Conservation (phyloP, 2,329 filamentous ascomycete genomes). For the Epichloe gansuensis region DNA sequence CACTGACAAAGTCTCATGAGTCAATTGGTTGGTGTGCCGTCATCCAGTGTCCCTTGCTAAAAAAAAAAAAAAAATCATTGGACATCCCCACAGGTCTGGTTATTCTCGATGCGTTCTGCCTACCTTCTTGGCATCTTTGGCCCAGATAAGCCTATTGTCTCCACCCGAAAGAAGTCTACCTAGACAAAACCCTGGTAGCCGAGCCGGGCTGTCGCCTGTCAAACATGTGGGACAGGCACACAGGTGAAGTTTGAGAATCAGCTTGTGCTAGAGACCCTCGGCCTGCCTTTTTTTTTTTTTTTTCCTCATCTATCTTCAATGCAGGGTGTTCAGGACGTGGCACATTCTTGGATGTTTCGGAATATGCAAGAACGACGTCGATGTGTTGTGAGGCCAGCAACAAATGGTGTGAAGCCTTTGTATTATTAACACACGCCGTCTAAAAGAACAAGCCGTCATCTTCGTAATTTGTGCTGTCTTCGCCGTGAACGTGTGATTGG, state of each 20-base stretch:
- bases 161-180: constrained; percentile 15
- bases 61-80: neutral
- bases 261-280: constrained; percentile 2
- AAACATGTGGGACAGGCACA: neutral
- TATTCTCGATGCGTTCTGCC: constrained; percentile 42
- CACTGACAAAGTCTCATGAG: neutral
- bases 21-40: neutral
- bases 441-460: neutral
- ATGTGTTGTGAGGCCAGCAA: neutral
- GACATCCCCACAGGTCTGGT: constrained; percentile 27
- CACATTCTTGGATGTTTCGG: constrained; percentile 1
- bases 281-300: neutral
- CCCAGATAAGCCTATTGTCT: constrained; percentile 19
- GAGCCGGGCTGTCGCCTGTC: neutral
- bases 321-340: neutral
- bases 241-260: neutral
- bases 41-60: neutral
- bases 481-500: neutral
- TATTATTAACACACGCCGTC: neutral
- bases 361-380: constrained; percentile 2
- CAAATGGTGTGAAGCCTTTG: constrained; percentile 1
- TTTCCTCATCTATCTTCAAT: neutral
- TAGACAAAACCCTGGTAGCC: constrained; percentile 8
- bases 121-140: constrained; percentile 52
- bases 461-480: neutral